phyloP scores from a whole-genome alignment of 176 grass and related monocot genomes.

The Thinopyrum elongatum region DNA sequence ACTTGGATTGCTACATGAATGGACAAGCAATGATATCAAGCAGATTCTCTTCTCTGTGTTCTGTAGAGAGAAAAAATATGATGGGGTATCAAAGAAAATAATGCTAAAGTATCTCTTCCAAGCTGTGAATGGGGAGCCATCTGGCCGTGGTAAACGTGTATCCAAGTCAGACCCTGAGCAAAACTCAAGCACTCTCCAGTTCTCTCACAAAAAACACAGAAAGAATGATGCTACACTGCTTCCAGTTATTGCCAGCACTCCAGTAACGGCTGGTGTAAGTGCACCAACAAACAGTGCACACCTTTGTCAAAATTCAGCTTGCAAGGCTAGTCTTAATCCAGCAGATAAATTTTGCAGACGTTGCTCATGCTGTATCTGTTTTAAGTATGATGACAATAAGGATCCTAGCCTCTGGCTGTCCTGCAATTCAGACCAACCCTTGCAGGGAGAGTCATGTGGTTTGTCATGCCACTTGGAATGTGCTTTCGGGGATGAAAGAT shows the following conservation, averaged over 20 bases:
- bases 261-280: constrained; percentile 21
- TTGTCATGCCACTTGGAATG: constrained; percentile 62
- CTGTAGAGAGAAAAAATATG: constrained; percentile 34
- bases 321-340: constrained; percentile 48
- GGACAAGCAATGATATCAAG: constrained; percentile 48
- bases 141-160: neutral
- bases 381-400: constrained; percentile 63
- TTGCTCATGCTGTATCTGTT: constrained; percentile 64
- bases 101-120: constrained; percentile 60
- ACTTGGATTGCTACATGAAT: constrained; percentile 37
- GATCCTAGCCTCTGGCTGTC: constrained; percentile 64
- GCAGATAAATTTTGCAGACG: constrained; percentile 51
- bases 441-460: constrained; percentile 44
- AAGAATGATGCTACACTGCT: constrained; percentile 37
- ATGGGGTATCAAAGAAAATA: constrained; percentile 36
- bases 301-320: constrained; percentile 69
- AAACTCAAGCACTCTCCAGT: constrained; percentile 20
- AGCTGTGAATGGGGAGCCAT: constrained; percentile 38
- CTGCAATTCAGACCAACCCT: constrained; percentile 44
- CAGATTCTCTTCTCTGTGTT: constrained; percentile 52
- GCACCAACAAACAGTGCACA: constrained; percentile 20
- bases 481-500: constrained; percentile 42
- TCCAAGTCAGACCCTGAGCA: constrained; percentile 1
- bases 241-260: constrained; percentile 18
- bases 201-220: constrained; percentile 52